Conservation (phyloP, 768 basidiomycete genomes). For the Suillus paluster region DNA sequence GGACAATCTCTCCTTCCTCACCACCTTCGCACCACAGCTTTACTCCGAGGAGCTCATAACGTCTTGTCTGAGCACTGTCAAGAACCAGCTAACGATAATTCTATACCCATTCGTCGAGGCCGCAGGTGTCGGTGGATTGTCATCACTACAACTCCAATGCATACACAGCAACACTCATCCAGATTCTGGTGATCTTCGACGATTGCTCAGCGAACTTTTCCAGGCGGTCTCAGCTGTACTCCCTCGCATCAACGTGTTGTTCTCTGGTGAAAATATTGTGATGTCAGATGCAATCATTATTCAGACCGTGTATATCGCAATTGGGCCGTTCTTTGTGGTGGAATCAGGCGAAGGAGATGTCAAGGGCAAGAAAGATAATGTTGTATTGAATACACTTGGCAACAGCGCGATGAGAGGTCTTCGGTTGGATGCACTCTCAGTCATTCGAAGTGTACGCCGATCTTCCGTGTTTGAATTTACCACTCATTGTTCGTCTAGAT, state of each 20-base stretch:
- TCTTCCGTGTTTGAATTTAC: not conserved
- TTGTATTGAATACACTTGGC: conserved; percentile 69
- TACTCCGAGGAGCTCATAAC: conserved; percentile 95
- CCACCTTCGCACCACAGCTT: conserved; percentile 48
- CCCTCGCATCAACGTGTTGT: conserved; percentile 73
- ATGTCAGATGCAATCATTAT: conserved; percentile 93
- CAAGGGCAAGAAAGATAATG: conserved; percentile 58
- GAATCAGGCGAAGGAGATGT: conserved; percentile 62
- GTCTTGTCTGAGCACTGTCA: conserved; percentile 73
- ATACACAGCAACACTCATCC: conserved; percentile 50
- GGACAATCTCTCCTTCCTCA: not conserved
- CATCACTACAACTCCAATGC: conserved; percentile 55
- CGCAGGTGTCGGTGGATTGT: conserved; percentile 43
- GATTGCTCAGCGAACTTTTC: conserved; percentile 68
- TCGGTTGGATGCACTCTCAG: conserved; percentile 77
- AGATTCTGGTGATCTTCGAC: conserved; percentile 41
- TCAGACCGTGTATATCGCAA: conserved; percentile 88
- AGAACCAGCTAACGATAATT: conserved; percentile 77
- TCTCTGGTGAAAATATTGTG: conserved; percentile 67
- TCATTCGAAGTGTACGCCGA: conserved; percentile 80
- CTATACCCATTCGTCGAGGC: conserved; percentile 90
- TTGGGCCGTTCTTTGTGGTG: conserved; percentile 93
- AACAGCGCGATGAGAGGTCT: conserved; percentile 82
- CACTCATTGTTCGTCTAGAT: conserved; percentile 53
- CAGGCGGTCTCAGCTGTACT: conserved; percentile 73